phyloP scores from a whole-genome alignment of 352 stramenopile genomes.

The Globisporangium spinosum region DNA sequence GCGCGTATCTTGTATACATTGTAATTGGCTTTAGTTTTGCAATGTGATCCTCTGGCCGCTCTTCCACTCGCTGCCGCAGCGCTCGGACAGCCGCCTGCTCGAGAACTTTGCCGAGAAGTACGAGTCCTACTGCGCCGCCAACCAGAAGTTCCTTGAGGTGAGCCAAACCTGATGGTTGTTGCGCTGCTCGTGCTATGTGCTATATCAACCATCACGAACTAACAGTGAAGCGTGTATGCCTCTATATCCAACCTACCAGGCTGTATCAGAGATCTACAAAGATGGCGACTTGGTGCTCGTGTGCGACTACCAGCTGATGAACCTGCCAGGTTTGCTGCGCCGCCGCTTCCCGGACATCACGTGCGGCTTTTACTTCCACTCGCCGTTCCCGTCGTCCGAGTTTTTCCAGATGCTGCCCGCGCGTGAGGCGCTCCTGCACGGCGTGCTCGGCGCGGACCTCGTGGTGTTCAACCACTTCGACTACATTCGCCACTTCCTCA shows the following conservation, averaged over 20 bases:
- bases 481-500: slow-evolving; percentile 86
- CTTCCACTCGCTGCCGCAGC: slow-evolving; percentile 86
- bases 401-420: slow-evolving; percentile 89
- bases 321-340: slow-evolving; percentile 68
- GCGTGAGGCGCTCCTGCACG: slow-evolving; percentile 71
- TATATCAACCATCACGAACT: not conserved
- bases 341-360: slow-evolving; percentile 72
- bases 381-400: slow-evolving; percentile 87
- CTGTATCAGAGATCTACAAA: slow-evolving; percentile 77
- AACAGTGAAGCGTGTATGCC: not conserved
- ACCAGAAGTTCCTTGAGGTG: slow-evolving; percentile 82
- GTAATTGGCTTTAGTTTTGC: slow-evolving; percentile 52
- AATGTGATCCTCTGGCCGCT: slow-evolving; percentile 90
- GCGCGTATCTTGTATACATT: not conserved
- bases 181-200: not conserved
- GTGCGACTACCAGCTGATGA: slow-evolving; percentile 90
- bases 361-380: slow-evolving; percentile 89
- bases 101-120: slow-evolving; percentile 87
- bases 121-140: slow-evolving; percentile 84
- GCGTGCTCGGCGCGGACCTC: slow-evolving; percentile 80
- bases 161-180: not conserved
- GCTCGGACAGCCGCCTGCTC: slow-evolving; percentile 60
- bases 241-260: slow-evolving; percentile 15
- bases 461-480: slow-evolving; percentile 90
- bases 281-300: slow-evolving; percentile 86